Base-by-base conservation (phyloP, 352 stramenopile species). In the Pythium coloratum region DNA sequence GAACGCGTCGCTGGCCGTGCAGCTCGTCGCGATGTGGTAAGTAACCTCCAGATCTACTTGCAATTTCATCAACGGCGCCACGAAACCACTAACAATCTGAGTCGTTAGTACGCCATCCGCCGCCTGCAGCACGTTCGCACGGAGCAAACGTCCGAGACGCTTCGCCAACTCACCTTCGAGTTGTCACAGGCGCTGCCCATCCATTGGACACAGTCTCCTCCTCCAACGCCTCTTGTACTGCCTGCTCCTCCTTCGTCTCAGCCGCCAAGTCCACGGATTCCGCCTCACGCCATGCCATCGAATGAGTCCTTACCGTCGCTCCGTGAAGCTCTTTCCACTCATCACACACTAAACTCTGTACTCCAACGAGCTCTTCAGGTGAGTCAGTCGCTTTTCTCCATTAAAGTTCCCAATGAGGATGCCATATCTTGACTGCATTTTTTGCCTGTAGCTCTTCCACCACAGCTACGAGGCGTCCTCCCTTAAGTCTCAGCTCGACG, bases 21-120 rank as follows among this genome's bases (percentile, higher is more conserved):
- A 2, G 51, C 38, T 38, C 32, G 55, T 28, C 53, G 64, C 5
- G 59, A 75, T 34, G 49, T 55, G 30, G 71, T 72, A 16, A 40
- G 67, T 64, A 18, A 34, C 34, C 34, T 0, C n/a, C 34, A 30
- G 20, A 36, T 16, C 9, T 16, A 18, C 36, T 12, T n/a, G 18
- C 5, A 1, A 16, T 26, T n/a, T 12, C 9, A 44, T 12, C 20
- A 4, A 16, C 46, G 20, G 20, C 20, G 20, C 20, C 20, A 24
- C 20, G 20, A 53, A n/a, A 10, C 9, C 6, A 6, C 13, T 6
- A 6, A 44, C 8, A 28, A 28, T 10, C 18, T 53, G 46, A 3
- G 3, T 8, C 24, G 40, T 3, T 34, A 90, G 81, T 81, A 78
- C 24, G 81, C 77, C 7, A 66, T 90, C 42, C 79, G 81, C 1